Base-by-base conservation (phyloP, 148 eudicot species). In the Chenopodium suecicum region DNA sequence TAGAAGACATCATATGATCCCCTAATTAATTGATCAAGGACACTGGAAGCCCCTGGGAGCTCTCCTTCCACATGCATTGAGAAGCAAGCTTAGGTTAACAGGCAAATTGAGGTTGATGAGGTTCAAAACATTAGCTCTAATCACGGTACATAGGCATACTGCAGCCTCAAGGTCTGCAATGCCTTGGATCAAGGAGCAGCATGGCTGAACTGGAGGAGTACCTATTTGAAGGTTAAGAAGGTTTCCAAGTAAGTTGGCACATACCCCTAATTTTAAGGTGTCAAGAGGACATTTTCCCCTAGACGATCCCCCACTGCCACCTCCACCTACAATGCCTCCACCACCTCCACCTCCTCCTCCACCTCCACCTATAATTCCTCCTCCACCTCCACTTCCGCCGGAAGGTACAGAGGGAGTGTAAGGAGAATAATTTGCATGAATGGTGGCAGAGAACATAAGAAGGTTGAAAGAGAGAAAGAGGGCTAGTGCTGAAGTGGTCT, bases 61-160 rank as follows among this genome's bases (percentile, higher is more conserved):
- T 1, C 79, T 56, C 83, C 78, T 87, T 34, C 83, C 82, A 77
- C 97, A 93, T 37, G 65, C 82, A 70, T 91, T 93, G 47, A 91
- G 88, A 22, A 93, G 88, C 85, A 91, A 85, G 83, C 82, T 88
- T 48, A 93, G 81, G 1, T 87, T 73, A 44, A 93, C 31, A 16
- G 93, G 94, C 6, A 93, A 19, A 70, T 93, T 80, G 17, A 93
- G 92, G 66, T 89, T 83, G 32, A 90, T 13, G 10, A 86, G 85
- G 8, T 90, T 89, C 75, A 91, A 75, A 16, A 91, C 75, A 9
- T 89, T 86, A 2, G 90, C 90, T 69, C 81, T 84, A 44, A 93
- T 84, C 19, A 85, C 91, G 20, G 95, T 93, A 86, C 97, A 93
- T 65, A 93, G 91, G 82, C 97, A 93, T 0, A 89, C 74, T 3